Conservation (phyloP, 2,329 filamentous ascomycete genomes). For the Penicillium griseofulvum region DNA sequence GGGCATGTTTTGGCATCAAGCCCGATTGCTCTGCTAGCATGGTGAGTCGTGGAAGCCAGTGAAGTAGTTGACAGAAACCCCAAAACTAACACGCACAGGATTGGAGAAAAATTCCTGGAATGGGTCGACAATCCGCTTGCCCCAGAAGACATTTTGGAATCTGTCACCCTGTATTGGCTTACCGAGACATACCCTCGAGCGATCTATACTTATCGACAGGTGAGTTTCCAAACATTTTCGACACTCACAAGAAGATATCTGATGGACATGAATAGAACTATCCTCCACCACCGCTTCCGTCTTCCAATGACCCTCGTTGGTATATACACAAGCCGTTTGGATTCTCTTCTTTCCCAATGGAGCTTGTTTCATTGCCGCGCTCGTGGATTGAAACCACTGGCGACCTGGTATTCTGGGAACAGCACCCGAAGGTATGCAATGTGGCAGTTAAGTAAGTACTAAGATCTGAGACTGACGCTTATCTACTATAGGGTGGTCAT, state of each 20-base stretch:
- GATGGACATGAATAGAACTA: slow-evolving; percentile 8
- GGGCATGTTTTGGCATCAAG: slow-evolving; percentile 34
- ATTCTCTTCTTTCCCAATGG: slow-evolving; percentile 47
- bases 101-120: slow-evolving; percentile 39
- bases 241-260: neutral
- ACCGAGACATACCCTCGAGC: slow-evolving; percentile 38
- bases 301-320: slow-evolving; percentile 23
- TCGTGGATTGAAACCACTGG: slow-evolving; percentile 37
- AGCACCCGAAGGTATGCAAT: slow-evolving; percentile 34
- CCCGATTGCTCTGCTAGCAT: slow-evolving; percentile 34
- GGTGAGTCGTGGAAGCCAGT: slow-evolving; percentile 16
- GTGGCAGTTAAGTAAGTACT: neutral
- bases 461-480: neutral
- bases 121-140: slow-evolving; percentile 37
- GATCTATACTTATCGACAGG: slow-evolving; percentile 36
- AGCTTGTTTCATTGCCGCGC: slow-evolving; percentile 43
- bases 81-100: slow-evolving; percentile 27
- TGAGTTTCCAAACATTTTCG: slow-evolving; percentile 4
- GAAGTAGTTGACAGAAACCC: neutral
- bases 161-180: slow-evolving; percentile 39
- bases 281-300: slow-evolving; percentile 17
- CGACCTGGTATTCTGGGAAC: slow-evolving; percentile 39
- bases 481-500: slow-evolving; percentile 48
- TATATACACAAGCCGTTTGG: slow-evolving; percentile 48
- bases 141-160: slow-evolving; percentile 33